A percentile compares a stretch with the other conserved stretches of the same genome.
These are phyloP conservation scores for Xenosphaeropsis pyriputrescens DNA, from an alignment of 2,329 filamentous ascomycete species.

Conservation along the genomic window DNA sequence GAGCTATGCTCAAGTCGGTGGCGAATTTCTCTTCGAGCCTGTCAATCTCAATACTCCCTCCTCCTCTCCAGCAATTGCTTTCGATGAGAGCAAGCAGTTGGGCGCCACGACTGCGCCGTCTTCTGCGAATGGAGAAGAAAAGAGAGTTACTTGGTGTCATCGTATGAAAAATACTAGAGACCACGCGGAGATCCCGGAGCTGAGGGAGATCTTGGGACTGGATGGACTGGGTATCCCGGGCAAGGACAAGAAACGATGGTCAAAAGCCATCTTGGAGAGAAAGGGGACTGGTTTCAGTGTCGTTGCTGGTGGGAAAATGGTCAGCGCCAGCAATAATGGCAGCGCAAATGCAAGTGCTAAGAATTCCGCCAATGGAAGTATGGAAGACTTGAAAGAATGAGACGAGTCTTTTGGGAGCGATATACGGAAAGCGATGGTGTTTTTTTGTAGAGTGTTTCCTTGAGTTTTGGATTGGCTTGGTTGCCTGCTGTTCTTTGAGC, in stretches of 20 bases:
- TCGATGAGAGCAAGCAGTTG: conserved; percentile 1
- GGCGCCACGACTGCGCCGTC: background rate
- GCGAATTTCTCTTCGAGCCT: conserved; percentile 20
- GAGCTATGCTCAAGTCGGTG: conserved; percentile 34
- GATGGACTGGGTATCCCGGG: conserved; percentile 24
- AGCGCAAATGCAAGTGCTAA: too few relatives aligned
- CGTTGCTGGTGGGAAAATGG: background rate
- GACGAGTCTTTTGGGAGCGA: too few relatives aligned
- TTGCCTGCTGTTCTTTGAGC: too few relatives aligned
- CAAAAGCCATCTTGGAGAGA: conserved; percentile 27
- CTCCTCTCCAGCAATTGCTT: conserved; percentile 2
- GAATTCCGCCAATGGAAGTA: too few relatives aligned
- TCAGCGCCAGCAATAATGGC: background rate
- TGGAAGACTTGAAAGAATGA: too few relatives aligned
- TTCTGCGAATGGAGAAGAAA: conserved; percentile 26
- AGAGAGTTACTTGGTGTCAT: conserved; percentile 64
- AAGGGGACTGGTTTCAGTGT: conserved; percentile 32
- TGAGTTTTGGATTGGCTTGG: too few relatives aligned
- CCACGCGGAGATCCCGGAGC: conserved; percentile 55
- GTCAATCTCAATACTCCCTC: conserved; percentile 11
- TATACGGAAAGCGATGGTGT: too few relatives aligned
- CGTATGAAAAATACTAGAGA: conserved; percentile 69
- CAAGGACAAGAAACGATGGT: conserved; percentile 28
- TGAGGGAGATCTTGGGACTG: conserved; percentile 48
- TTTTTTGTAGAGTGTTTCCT: too few relatives aligned